phyloP scores from a whole-genome alignment of 768 basidiomycete genomes.

The Russula ochroleuca region DNA sequence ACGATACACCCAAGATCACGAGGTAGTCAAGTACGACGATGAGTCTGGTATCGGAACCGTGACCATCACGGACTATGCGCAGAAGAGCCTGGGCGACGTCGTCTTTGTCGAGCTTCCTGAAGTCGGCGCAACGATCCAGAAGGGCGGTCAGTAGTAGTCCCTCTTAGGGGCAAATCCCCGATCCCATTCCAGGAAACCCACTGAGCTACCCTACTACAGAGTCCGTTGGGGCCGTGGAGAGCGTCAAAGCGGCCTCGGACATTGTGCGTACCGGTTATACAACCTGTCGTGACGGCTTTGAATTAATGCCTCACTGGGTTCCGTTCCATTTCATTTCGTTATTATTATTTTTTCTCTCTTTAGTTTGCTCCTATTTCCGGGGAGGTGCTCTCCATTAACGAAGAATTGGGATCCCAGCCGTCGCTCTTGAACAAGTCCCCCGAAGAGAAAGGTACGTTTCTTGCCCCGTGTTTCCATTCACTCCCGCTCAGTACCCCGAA shows the following conservation, averaged over 20 bases:
- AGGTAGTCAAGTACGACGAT: constrained; percentile 77
- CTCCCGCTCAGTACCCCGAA: constrained; percentile 4
- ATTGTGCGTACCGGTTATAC: constrained; percentile 51
- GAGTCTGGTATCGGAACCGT: constrained; percentile 72
- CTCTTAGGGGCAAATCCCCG: not conserved
- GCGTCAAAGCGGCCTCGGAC: constrained; percentile 94
- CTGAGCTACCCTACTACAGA: constrained; percentile 37
- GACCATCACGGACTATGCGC: constrained; percentile 88
- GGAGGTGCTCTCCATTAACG: constrained; percentile 74
- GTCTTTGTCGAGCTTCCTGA: constrained; percentile 91
- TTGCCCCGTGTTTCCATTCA: not conserved
- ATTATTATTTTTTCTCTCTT: not conserved
- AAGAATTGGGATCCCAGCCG: constrained; percentile 59
- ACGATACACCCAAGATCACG: constrained; percentile 84
- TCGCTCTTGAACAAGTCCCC: constrained; percentile 85
- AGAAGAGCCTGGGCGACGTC: constrained; percentile 88
- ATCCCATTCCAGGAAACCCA: not conserved
- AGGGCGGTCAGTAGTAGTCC: constrained; percentile 61
- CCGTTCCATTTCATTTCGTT: not conserved
- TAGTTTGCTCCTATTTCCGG: constrained; percentile 95
- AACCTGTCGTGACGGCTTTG: not conserved
- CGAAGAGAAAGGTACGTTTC: constrained; percentile 65
- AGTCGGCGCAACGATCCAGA: constrained; percentile 53
- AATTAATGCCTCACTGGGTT: constrained; percentile 18
- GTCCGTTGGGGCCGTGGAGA: constrained; percentile 88